Base-by-base conservation (phyloP, 306 rosid species). In the Boehmeria nivea region DNA sequence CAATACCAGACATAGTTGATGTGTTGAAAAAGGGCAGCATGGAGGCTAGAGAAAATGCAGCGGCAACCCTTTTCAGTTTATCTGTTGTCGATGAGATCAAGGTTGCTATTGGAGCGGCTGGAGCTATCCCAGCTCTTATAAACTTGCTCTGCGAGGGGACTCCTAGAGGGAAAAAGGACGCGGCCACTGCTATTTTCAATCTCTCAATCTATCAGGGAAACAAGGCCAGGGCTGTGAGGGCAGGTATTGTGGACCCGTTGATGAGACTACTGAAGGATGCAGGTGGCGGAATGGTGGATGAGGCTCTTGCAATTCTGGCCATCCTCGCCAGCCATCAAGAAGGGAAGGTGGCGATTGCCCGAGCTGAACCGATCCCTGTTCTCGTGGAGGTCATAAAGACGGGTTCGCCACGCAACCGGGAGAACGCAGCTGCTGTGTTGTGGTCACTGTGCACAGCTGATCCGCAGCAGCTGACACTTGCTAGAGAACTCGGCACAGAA, bases 31-130 rank as follows among this genome's bases (percentile, higher is more conserved):
- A 82, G 56, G 99, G 96, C 54, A 86, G 96, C 79, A 93, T 93
- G 99, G 99, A 93, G 68, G 99, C 99, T 5, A 87, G 96, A 59
- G 99, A 93, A 73, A 93, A 93, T 54, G 96, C 99, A 1, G 99
- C 99, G 1, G 99, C 99, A 17, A 93, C 99, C 50, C 96, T 93
- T 46, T 93, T 93, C 77, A 93, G 99, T 72, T 96, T 93, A 34
- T 93, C 99, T n/a, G 99, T 93, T 19, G 75, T 85, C 4, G 96
- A 93, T 54, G 99, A 78, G 79, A 83, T 87, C 60, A 87, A 93
- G 81, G 72, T 93, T 51, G 79, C 78, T 20, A 93, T 93, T 42
- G 99, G 99, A 1, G 73, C 81, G 67, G 83, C 65, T 0, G 99
- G 99, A 63, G 99, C 99, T 55, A 88, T 93, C 59, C 89, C 99